Conservation (phyloP, 2,329 filamentous ascomycete species). For the Alternaria ventricosa region DNA sequence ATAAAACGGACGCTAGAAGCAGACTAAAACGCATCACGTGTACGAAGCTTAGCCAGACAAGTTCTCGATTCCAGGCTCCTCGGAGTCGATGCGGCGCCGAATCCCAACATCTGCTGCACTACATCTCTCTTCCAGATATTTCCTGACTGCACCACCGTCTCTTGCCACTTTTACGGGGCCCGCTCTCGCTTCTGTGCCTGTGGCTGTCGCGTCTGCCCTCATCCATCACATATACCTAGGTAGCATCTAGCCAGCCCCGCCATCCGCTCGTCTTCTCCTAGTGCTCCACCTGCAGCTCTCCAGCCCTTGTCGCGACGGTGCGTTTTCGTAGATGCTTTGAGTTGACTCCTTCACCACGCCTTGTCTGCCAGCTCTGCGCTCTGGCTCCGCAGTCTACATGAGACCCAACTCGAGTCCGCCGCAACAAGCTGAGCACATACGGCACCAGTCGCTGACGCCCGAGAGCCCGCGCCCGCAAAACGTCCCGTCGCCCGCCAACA, state of each 20-base stretch:
- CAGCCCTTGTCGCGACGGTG: slow-evolving; percentile 24
- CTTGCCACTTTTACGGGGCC: slow-evolving; percentile 22
- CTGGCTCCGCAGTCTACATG: slow-evolving; percentile 55
- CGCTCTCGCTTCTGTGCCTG: slow-evolving; percentile 13
- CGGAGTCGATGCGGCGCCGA: slow-evolving; percentile 10
- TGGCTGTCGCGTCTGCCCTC: slow-evolving; percentile 4
- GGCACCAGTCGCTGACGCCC: slow-evolving; percentile 70
- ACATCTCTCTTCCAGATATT: slow-evolving; percentile 7
- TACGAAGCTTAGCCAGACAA: slow-evolving; percentile 5
- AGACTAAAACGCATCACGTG: slow-evolving; percentile 10
- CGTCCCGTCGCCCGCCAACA: slow-evolving; percentile 70
- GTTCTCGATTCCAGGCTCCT: slow-evolving; percentile 11
- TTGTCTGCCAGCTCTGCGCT: slow-evolving; percentile 23
- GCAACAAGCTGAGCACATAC: slow-evolving; percentile 65
- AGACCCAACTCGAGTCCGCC: slow-evolving; percentile 60
- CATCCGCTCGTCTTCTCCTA: slow-evolving; percentile 14
- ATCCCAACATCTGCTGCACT: slow-evolving; percentile 28
- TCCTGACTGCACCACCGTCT: slow-evolving; percentile 15
- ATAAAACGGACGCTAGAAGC: slow-evolving; percentile 5
- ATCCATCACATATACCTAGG: slow-evolving; percentile 6
- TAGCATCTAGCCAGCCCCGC: slow-evolving; percentile 24
- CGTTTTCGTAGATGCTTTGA: slow-evolving; percentile 27
- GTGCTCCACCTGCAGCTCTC: slow-evolving; percentile 9
- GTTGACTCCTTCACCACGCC: slow-evolving; percentile 18
- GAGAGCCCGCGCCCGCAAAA: slow-evolving; percentile 75